Evolutionary conservation across 164 flowering plant genomes (phyloP).

Genomic region (Vitis cinerea): DNA sequence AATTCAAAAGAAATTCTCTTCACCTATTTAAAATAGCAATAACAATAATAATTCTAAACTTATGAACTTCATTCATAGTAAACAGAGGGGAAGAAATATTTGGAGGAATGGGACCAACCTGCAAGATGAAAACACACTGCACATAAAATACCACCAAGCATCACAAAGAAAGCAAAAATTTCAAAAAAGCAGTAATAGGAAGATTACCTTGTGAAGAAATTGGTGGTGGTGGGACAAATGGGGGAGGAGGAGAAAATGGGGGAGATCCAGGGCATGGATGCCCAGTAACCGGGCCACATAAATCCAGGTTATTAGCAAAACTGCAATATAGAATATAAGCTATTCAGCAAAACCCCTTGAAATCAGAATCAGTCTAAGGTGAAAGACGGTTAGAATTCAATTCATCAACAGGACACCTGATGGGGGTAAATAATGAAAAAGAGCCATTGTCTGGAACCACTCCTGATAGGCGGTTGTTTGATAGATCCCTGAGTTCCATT

Average conservation of each 20-base stretch:
- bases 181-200: not conserved
- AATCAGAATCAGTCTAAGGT: not conserved
- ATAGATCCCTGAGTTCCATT: slow-evolving; percentile 56
- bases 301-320: slow-evolving; percentile 68
- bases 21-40: too few relatives aligned
- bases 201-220: slow-evolving; percentile 54
- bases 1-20: too few relatives aligned
- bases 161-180: not conserved
- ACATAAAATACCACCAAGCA: not conserved
- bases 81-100: not conserved
- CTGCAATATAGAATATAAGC: slow-evolving; percentile 37
- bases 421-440: slow-evolving; percentile 64
- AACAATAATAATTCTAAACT: too few relatives aligned
- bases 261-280: slow-evolving; percentile 83
- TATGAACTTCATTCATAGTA: not conserved
- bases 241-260: slow-evolving; percentile 98
- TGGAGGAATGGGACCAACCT: not conserved
- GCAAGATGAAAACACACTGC: not conserved
- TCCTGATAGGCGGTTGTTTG: slow-evolving; percentile 59
- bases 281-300: slow-evolving; percentile 55
- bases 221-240: slow-evolving; percentile 78
- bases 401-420: slow-evolving; percentile 38
- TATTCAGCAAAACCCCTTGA: not conserved
- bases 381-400: not conserved
- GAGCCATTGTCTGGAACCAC: slow-evolving; percentile 67